Base-by-base conservation (phyloP, 495 filamentous ascomycete genomes). In the Hypoxylon fuscum region DNA sequence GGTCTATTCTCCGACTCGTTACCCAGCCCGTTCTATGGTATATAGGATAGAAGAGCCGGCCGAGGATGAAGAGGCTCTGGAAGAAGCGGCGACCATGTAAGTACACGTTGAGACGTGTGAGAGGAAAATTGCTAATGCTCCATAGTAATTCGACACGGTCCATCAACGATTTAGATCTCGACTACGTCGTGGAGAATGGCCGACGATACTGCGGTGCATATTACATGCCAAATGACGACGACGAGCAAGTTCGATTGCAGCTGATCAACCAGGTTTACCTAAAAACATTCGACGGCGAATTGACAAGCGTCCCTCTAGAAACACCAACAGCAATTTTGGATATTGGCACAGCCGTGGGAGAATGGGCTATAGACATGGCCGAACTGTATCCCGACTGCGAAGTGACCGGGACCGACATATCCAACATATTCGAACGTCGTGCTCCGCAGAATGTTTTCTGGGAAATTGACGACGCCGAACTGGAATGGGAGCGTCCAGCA, bases 321-420 rank as follows among this genome's bases (percentile, higher is more conserved):
- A 62, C 79, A 50, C 77, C 79, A 0, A 71, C 73, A 12, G 81
- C 85, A 52, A 87, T 91, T 29, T 76, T 92, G 6, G 88, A 90
- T 61, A 77, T 90, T 25, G 88, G 88, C 25, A 89, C 87, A 0
- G 88, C 86, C 5, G 82, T 84, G 5, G 88, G 88, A 14, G 88
- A 90, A 59, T 91, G 88, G 88, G 88, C 87, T n/a, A 87, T 89
- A 49, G 86, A 83, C 32, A 87, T 90, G 78, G 88, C 82, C 17
- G 83, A 88, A 66, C 71, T 75, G 45, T 87, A 83, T 60, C 87
- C 88, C 11, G 70, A 83, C 6, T 82, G 83, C 58, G 81, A 86
- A 60, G 83, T 92, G 5, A 86, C 86, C 31, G 89, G 88, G 15
- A 88, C 86, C 23, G 88, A 90, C 55, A 88, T 90, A 27, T 81